phyloP scores from a whole-genome alignment of 805 yeast species.

The Kazachstania viticola region DNA sequence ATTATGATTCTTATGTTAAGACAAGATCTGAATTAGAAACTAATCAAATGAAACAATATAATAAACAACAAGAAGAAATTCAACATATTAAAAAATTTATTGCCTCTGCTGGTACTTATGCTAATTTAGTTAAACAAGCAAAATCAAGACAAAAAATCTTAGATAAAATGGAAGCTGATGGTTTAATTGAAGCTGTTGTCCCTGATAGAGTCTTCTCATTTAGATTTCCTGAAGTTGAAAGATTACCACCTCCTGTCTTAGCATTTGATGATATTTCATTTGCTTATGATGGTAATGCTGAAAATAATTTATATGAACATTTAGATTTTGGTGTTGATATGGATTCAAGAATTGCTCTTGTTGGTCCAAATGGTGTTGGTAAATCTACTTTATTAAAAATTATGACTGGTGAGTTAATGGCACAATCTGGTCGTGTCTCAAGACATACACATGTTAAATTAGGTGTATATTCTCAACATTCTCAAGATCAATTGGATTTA shows the following conservation, averaged over 20 bases:
- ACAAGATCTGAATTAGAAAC: slow-evolving; percentile 90
- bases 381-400: slow-evolving; percentile 90
- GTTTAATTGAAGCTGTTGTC: slow-evolving; percentile 83
- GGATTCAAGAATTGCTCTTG: slow-evolving; percentile 97
- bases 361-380: slow-evolving; percentile 99
- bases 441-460: slow-evolving; percentile 95
- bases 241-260: slow-evolving; percentile 96
- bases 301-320: slow-evolving; percentile 79
- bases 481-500: slow-evolving; percentile 94
- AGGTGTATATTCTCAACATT: slow-evolving; percentile 98
- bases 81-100: slow-evolving; percentile 96
- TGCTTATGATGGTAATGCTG: slow-evolving; percentile 73
- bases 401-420: slow-evolving; percentile 88
- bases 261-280: slow-evolving; percentile 93
- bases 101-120: slow-evolving; percentile 99
- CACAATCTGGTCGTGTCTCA: slow-evolving; percentile 91
- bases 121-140: slow-evolving; percentile 96
- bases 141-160: slow-evolving; percentile 98
- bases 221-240: slow-evolving; percentile 89
- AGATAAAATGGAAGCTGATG: slow-evolving; percentile 99
- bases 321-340: slow-evolving; percentile 97
- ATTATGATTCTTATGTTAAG: slow-evolving; percentile 92
- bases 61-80: slow-evolving; percentile 97
- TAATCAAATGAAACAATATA: slow-evolving; percentile 95
- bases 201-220: slow-evolving; percentile 90